Evolutionary conservation across 345 rosid genomes (phyloP).

Genomic region (Crucihimalaya himalaica): DNA sequence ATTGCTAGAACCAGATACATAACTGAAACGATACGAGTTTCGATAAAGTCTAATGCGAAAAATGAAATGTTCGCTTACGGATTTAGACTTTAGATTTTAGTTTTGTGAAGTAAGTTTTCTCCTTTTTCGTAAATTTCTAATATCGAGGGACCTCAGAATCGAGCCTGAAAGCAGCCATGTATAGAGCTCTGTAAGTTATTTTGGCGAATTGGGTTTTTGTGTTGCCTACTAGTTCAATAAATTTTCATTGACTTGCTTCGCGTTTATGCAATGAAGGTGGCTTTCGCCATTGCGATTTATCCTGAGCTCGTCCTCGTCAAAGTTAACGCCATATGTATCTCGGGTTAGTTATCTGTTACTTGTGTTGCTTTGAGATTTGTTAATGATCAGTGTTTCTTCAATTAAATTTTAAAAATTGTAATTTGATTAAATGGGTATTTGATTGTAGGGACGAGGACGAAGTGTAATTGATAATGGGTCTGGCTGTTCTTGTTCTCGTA

Average conservation of each 20-base stretch:
- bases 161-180: constrained; percentile 19
- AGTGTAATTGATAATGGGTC: constrained; percentile 32
- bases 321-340: constrained; percentile 11
- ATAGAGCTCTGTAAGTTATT: constrained; percentile 40
- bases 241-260: constrained; percentile 6
- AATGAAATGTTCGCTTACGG: not conserved
- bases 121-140: constrained; percentile 23
- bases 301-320: constrained; percentile 25
- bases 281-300: constrained; percentile 21
- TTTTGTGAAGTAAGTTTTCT: constrained; percentile 5
- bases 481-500: constrained; percentile 42
- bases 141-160: not conserved
- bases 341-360: constrained; percentile 16
- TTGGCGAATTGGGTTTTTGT: not conserved
- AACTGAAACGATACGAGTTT: not conserved
- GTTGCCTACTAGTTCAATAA: not conserved
- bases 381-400: constrained; percentile 4
- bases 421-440: constrained; percentile 2
- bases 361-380: not conserved
- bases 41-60: not conserved
- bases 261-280: constrained; percentile 22
- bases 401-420: not conserved
- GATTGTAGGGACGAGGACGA: constrained; percentile 41
- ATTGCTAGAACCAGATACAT: constrained; percentile 13
- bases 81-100: not conserved